Evolutionary conservation across 352 stramenopile species (phyloP).

Genomic region (Phytophthora hybrid): DNA sequence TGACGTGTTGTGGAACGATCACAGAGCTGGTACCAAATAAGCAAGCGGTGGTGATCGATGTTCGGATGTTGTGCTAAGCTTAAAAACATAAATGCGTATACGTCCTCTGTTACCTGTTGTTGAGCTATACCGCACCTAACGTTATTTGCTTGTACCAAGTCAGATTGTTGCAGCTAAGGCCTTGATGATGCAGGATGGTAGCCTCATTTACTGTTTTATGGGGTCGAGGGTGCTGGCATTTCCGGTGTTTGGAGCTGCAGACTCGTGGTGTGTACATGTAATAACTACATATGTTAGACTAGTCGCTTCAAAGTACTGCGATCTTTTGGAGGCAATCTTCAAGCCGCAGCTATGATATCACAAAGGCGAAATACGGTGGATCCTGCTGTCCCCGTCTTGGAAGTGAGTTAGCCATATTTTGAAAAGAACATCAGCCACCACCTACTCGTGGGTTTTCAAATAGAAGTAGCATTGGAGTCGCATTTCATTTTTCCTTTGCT

Average conservation of each 20-base stretch:
- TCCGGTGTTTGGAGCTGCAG: not conserved
- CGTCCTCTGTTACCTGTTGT: not conserved
- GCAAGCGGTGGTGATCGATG: not conserved
- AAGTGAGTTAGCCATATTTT: not conserved
- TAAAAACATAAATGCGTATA: not conserved
- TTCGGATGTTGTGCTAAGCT: not conserved
- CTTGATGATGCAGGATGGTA: not conserved
- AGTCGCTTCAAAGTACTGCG: not conserved
- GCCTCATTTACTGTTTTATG: not conserved
- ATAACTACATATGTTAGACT: too few relatives aligned
- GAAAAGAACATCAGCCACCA: not conserved
- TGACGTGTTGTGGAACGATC: slow-evolving; percentile 20
- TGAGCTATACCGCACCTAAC: not conserved
- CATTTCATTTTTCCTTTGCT: too few relatives aligned
- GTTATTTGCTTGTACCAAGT: not conserved
- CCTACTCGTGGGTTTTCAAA: too few relatives aligned
- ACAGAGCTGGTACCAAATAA: not conserved
- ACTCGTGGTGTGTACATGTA: too few relatives aligned
- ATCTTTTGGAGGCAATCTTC: not conserved
- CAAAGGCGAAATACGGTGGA: not conserved
- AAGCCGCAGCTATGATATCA: not conserved
- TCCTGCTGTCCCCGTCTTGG: too few relatives aligned
- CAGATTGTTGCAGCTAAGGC: not conserved
- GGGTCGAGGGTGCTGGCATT: not conserved
- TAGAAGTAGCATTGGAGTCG: too few relatives aligned